Base-by-base conservation (phyloP, 2,329 filamentous ascomycete species). In the Huntiella bhutanensis region DNA sequence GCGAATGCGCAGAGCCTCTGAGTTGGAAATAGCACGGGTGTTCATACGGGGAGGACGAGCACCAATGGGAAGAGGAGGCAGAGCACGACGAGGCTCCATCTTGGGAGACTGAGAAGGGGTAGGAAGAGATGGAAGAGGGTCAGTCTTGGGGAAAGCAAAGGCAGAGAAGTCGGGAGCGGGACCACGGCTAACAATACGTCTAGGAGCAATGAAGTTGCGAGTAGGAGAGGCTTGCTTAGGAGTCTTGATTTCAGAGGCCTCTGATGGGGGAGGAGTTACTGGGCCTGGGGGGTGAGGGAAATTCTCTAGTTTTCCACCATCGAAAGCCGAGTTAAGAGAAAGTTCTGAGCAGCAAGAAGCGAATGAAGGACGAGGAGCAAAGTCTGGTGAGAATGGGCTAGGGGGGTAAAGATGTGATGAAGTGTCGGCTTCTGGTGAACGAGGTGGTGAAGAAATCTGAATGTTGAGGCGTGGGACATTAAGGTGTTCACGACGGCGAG, bases 241-340 rank as follows among this genome's bases (percentile, higher is more conserved):
- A 28, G 19, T 39, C 16, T 43, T 28, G 3, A 12, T 39, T 13
- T 48, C 40, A 13, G 38, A 41, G 4, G 46, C 22, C 34, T 48
- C 46, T 2, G 41, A 43, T 35, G 45, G 45, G 13, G 43, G 37
- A 4, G 47, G 47, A 16, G 47, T 46, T 8, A 41, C 39, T 11
- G 43, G 39, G 10, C 43, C 36, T 7, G 47, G 47, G 12, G 47
- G 47, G 22, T 49, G 47, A 10, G 47, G 47, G 34, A 46, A 49
- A 39, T 36, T 49, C 35, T 49, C 47, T 15, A 49, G 47, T 40
- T 49, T 49, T 19, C 47, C 47, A 22, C 47, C 47, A n/a, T 49
- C 47, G 11, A 49, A 49, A 33, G 42, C 46, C 28, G 43, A 46
- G 40, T 49, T 49, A 39, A 49, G 46, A n/a, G 47, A 49, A 32